phyloP scores from a whole-genome alignment of 2,329 filamentous ascomycete genomes.

The Clonostachys solani region DNA sequence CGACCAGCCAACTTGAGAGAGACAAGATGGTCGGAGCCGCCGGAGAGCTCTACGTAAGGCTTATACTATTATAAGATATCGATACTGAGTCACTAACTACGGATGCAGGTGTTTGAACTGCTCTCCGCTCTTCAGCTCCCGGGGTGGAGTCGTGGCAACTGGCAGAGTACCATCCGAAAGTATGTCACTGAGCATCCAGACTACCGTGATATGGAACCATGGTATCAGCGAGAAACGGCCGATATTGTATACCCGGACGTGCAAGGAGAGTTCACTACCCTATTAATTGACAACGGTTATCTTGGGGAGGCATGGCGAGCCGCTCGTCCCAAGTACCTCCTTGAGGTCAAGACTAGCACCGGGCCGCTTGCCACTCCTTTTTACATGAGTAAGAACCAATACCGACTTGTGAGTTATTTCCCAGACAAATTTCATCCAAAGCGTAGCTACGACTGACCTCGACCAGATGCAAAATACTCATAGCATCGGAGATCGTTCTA shows the following conservation, averaged over 20 bases:
- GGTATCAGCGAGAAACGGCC: conserved; percentile 35
- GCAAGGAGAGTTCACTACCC: conserved; percentile 20
- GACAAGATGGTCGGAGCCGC: conserved; percentile 14
- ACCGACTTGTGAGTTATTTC: conserved; percentile 24
- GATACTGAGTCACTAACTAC: neutral
- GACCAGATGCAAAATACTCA: neutral
- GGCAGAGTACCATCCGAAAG: conserved; percentile 42
- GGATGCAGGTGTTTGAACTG: neutral
- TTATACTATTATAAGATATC: neutral
- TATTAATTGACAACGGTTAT: conserved; percentile 26
- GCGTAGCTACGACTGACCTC: neutral
- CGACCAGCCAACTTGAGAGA: conserved; percentile 10
- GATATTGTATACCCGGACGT: conserved; percentile 40
- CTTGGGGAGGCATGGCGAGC: conserved; percentile 13
- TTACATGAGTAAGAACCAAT: conserved; percentile 41
- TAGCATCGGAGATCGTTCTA: neutral
- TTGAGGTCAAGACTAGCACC: conserved; percentile 48
- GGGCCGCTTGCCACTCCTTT: conserved; percentile 30
- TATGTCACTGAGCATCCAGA: conserved; percentile 28
- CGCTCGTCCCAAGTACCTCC: conserved; percentile 30
- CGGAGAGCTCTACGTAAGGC: conserved; percentile 14
- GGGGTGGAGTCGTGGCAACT: conserved; percentile 32
- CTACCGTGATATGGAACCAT: conserved; percentile 31
- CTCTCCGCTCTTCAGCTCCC: conserved; percentile 10
- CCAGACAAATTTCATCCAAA: neutral